Base-by-base conservation (phyloP, 768 basidiomycete species). In the Termitomyces sp. region DNA sequence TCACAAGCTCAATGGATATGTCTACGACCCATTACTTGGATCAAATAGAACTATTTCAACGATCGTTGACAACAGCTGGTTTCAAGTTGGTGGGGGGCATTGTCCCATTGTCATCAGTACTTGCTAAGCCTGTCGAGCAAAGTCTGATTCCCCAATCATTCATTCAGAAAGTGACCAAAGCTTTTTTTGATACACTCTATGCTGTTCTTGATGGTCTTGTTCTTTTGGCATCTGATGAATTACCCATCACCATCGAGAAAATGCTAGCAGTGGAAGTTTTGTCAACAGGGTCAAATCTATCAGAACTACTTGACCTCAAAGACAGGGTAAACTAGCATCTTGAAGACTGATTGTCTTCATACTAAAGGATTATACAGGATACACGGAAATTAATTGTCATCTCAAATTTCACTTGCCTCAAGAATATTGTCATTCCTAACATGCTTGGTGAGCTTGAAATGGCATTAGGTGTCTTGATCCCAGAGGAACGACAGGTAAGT, bases 121-220 rank as follows among this genome's bases (percentile, higher is more conserved):
- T 78, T 44, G 74, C 77, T 43, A 81, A 79, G 62, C 73, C 75
- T 19, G 71, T 74, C 40, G 84, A 83, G 62, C 87, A 90, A 64
- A 78, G 82, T 59, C 68, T 76, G 3, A 74, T 95, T 26, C 76
- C 87, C 4, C 71, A 76, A 31, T 80, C 84, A 3, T 91, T 90
- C 59, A 74, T 85, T 30, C 63, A 76, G 12, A 94, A 89, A 75
- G 86, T 96, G 59, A 86, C 84, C 10, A 88, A 85, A 65, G 83
- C 92, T 1, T 97, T 96, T 72, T 67, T 95, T 63, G 94, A 98
- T 66, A 80, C 85, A 0, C 64, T 94, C 31, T 94, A 95, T 67
- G 85, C 86, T 15, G 86, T 96, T 64, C 73, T 97, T 41, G 93
- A 96, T 64, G 94, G 95, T 2, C 71, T 96, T 51, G 84, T 92